Evolutionary conservation across 1,284 basidiomycete genomes (phyloP).

Genomic region (Mrakiaceae sp.): DNA sequence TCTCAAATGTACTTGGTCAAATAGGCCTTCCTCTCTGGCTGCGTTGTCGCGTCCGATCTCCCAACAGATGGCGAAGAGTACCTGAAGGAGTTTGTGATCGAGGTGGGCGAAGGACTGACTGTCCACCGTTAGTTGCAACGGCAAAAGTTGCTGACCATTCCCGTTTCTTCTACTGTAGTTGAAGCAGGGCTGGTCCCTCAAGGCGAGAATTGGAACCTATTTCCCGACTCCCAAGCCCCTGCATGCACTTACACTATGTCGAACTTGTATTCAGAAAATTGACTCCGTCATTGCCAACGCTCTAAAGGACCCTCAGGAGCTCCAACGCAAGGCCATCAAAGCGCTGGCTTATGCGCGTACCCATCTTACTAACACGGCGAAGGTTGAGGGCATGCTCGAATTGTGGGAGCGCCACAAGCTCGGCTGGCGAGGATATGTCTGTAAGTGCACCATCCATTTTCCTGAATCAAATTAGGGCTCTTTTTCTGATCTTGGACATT

Average conservation of each 20-base stretch:
- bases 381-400: constrained; percentile 10
- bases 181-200: constrained; percentile 12
- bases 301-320: constrained; percentile 2
- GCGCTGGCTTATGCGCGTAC: constrained; percentile 6
- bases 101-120: not conserved
- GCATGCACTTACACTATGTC: not conserved
- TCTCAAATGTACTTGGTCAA: too few species aligned
- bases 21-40: constrained; percentile 10
- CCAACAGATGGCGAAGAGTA: constrained; percentile 11
- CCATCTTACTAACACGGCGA: constrained; percentile 5
- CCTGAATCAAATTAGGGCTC: not conserved
- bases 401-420: constrained; percentile 5
- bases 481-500: not conserved
- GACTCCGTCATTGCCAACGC: not conserved
- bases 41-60: constrained; percentile 10
- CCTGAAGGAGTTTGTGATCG: constrained; percentile 14
- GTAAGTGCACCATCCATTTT: not conserved
- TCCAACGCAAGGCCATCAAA: constrained; percentile 11
- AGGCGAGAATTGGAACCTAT: not conserved
- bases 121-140: not conserved
- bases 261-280: not conserved
- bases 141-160: not conserved
- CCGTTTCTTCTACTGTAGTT: not conserved
- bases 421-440: constrained; percentile 11
- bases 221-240: not conserved